Evolutionary conservation across 176 grass and related monocot species (phyloP).

Genomic region (Thinopyrum elongatum): DNA sequence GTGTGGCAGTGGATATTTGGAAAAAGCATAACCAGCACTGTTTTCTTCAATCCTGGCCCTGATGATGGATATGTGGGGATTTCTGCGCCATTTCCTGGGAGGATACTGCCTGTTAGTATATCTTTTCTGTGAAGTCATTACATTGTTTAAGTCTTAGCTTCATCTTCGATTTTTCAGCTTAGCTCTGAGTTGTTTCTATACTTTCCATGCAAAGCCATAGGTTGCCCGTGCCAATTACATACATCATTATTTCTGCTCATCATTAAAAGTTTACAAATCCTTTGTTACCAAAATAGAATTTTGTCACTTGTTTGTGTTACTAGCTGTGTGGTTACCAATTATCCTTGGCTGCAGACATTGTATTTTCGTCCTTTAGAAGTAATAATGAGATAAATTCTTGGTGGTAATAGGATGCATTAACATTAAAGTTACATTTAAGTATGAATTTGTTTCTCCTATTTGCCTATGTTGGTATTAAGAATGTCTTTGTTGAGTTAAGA

Average conservation of each 20-base stretch:
- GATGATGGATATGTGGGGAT: slow-evolving; percentile 95
- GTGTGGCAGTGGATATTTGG: slow-evolving; percentile 98
- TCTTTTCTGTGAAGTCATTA: slow-evolving; percentile 16
- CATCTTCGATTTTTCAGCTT: slow-evolving; percentile 1
- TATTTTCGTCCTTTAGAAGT: neutral
- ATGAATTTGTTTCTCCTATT: neutral
- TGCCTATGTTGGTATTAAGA: neutral
- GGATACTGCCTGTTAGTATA: slow-evolving; percentile 75
- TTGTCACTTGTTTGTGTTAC: neutral
- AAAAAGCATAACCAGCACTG: slow-evolving; percentile 63
- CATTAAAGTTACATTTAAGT: neutral
- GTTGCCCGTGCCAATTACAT: slow-evolving; percentile 14
- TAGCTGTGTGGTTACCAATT: slow-evolving; percentile 12
- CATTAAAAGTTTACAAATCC: neutral
- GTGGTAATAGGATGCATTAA: neutral
- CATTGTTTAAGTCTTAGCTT: neutral
- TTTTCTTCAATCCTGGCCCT: slow-evolving; percentile 68
- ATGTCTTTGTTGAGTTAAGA: neutral
- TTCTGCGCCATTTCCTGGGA: slow-evolving; percentile 72
- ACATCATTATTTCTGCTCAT: neutral
- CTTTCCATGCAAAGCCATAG: slow-evolving; percentile 7
- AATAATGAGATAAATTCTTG: neutral
- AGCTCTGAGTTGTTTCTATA: neutral
- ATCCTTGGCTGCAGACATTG: neutral
- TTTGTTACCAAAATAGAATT: neutral